Percentiles rank a stretch among this genome's conserved stretches.
Evolutionary conservation across 768 basidiomycete species (phyloP).

Genomic region (Pisolithus microcarpus): DNA sequence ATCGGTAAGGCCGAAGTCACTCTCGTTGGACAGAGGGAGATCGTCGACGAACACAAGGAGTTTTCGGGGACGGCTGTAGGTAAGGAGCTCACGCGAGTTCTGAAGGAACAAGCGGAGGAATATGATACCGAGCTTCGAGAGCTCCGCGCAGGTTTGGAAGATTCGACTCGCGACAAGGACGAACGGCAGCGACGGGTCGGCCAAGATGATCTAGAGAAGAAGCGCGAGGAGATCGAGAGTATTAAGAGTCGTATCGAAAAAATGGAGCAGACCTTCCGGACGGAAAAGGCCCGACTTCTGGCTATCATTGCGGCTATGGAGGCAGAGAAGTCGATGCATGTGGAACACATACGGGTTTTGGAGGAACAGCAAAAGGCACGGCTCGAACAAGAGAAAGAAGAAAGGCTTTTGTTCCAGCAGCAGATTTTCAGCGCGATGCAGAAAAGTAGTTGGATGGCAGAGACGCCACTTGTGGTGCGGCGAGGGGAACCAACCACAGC

Average conservation of each 20-base stretch:
- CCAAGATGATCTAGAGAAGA: conserved; percentile 35
- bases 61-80: conserved; percentile 49
- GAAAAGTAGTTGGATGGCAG: conserved; percentile 17
- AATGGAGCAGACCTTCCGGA: conserved; percentile 32
- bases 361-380: conserved; percentile 22
- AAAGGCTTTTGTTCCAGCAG: conserved; percentile 21
- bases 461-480: conserved; percentile 18
- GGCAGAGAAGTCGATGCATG: conserved; percentile 11
- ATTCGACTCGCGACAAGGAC: conserved; percentile 38
- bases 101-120: conserved; percentile 39
- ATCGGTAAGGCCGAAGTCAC: conserved; percentile 33
- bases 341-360: conserved; percentile 16
- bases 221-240: conserved; percentile 37
- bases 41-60: conserved; percentile 42
- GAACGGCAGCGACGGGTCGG: conserved; percentile 40
- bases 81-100: conserved; percentile 42
- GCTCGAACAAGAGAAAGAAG: conserved; percentile 17
- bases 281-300: conserved; percentile 30
- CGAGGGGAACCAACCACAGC: conserved; percentile 18
- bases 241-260: conserved; percentile 34
- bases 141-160: conserved; percentile 41
- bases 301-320: conserved; percentile 23
- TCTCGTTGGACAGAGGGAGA: conserved; percentile 49
- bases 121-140: conserved; percentile 42
- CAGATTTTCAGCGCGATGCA: conserved; percentile 19